Evolutionary conservation across 106 monocot species (phyloP), one percentile per base, ranked within the genome.

Genomic region (Allium sativum): DNA sequence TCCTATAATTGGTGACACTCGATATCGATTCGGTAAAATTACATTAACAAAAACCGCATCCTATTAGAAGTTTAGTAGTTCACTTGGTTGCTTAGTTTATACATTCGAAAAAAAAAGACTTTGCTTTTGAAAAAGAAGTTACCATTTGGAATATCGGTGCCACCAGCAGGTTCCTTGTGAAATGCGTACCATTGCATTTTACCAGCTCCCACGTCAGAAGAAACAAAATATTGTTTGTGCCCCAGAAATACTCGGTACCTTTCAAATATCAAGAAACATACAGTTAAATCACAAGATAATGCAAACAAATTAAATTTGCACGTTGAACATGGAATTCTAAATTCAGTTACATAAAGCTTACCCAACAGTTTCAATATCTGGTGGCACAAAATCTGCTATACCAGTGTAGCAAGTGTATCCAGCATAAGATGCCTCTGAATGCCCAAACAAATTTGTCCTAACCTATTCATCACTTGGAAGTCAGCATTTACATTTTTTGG

Each of bases 181-280:
- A 98, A 98, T 70, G 92, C 98, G 82, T 98, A 98, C 98, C 98
- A 98, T 69, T 98, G 98, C 98, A 98, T 92, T 77, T 98, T 98
- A 45, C 98, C 98, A 59, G 65, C 85, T 52, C 98, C 98, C 7
- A 98, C 98, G 81, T 98, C 98, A 43, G 88, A 92, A 62, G 98
- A 98, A 65, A 98, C 98, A 72, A 98, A 98, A 74, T 98, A 98
- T 68, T 98, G 92, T 64, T 90, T 98, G 85, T 98, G 98, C 22
- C 98, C 98, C 44, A 98, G 82, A 81, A 98, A 98, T 61, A 98
- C 98, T 52, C 98, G 91, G 52, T 98, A 96, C 74, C 96, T 96
- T 69, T 31, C 31, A 31, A 31, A 3, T 31, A 31, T 31, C 31
- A 31, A 31, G 31, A 31, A 31, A 31, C 5, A 31, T 31, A 31